Percentiles rank a stretch among this genome's conserved stretches.
Conservation (phyloP, 176 grass and related monocot species). For the Ampelocalamus luodianensis region DNA sequence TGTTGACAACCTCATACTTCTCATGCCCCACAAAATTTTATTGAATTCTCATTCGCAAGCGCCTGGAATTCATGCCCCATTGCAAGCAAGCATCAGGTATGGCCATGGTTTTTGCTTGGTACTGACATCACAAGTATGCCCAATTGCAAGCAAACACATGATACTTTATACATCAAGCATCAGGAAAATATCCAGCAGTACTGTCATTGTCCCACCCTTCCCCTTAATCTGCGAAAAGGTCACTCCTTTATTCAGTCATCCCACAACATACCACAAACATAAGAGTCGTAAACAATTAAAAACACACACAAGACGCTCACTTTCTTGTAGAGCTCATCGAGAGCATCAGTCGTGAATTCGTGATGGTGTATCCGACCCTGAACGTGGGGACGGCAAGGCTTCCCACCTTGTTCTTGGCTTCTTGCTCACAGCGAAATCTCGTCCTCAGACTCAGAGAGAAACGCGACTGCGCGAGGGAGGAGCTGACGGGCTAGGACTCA, state of each 20-base stretch:
- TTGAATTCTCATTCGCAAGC: too few species aligned
- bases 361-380: slow-evolving; percentile 78
- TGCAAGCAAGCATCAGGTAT: too few species aligned
- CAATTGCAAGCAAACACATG: too few species aligned
- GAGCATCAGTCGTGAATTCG: slow-evolving; percentile 55
- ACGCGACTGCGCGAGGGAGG: slow-evolving; percentile 56
- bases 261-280: too few species aligned
- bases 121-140: too few species aligned
- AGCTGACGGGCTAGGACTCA: slow-evolving; percentile 74
- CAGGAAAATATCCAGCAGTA: too few species aligned
- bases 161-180: too few species aligned
- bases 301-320: slow-evolving; percentile 36
- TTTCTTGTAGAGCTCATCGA: slow-evolving; percentile 91
- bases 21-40: too few species aligned
- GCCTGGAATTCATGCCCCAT: too few species aligned
- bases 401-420: slow-evolving; percentile 67
- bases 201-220: slow-evolving; percentile 91
- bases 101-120: too few species aligned
- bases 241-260: background rate
- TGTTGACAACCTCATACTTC: too few species aligned
- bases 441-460: slow-evolving; percentile 83
- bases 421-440: slow-evolving; percentile 73
- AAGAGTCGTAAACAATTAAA: background rate
- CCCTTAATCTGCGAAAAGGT: slow-evolving; percentile 63
- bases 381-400: slow-evolving; percentile 84